Percentiles rank a stretch among this genome's conserved stretches.
Conservation (phyloP, 306 rosid genomes). For the Begonia loranthoides region DNA sequence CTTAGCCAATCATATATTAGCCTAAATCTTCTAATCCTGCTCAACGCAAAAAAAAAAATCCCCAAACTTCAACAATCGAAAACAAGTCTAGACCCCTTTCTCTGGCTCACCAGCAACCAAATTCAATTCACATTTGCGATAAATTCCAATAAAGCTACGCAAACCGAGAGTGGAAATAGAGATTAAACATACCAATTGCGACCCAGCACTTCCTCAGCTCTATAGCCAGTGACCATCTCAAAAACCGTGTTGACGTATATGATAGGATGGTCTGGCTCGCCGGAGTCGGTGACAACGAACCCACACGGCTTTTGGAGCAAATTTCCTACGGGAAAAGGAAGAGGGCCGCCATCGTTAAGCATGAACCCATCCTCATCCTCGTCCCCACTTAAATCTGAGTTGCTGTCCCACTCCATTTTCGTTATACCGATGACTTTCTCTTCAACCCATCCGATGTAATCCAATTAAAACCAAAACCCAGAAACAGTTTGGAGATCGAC, state of each 20-base stretch:
- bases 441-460: slow-evolving; percentile 43
- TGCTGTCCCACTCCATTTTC: slow-evolving; percentile 96
- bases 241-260: slow-evolving; percentile 94
- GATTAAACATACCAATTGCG: slow-evolving; percentile 69
- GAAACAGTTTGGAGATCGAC: slow-evolving; percentile 3
- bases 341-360: slow-evolving; percentile 43
- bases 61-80: no score
- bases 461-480: neutral
- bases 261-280: slow-evolving; percentile 89
- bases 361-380: slow-evolving; percentile 57
- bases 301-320: slow-evolving; percentile 80
- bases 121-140: no score
- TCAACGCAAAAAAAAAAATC: neutral
- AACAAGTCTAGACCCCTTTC: no score
- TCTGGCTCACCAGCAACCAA: no score
- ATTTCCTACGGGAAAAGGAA: slow-evolving; percentile 61
- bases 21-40: no score
- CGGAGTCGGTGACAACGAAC: slow-evolving; percentile 72
- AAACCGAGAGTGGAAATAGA: neutral
- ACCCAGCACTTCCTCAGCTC: slow-evolving; percentile 97
- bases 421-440: neutral
- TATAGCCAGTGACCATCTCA: slow-evolving; percentile 84
- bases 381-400: slow-evolving; percentile 90
- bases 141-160: no score
- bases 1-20: no score